phyloP scores from a whole-genome alignment of 345 rosid genomes.

The Camelina laxa region DNA sequence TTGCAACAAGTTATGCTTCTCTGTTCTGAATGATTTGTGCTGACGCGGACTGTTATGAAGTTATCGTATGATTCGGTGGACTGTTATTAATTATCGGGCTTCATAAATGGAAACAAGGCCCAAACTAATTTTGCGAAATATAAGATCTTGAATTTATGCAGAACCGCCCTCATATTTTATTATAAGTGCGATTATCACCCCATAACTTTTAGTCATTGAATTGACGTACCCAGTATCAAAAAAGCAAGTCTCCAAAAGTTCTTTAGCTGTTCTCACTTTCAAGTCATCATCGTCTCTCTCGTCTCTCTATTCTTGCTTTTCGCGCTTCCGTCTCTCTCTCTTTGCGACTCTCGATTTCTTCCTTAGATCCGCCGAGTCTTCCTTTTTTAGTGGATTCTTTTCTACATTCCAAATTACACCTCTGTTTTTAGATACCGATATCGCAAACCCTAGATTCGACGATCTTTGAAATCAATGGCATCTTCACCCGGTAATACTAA shows the following conservation, averaged over 20 bases:
- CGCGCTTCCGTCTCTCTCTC: not conserved
- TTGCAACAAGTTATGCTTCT: too few relatives aligned
- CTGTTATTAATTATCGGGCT: not conserved
- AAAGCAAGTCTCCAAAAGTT: conserved; percentile 35
- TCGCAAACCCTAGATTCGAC: conserved; percentile 36
- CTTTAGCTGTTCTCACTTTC: conserved; percentile 34
- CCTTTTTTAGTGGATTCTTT: conserved; percentile 12
- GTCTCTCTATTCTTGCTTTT: conserved; percentile 1
- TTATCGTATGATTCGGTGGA: too few relatives aligned
- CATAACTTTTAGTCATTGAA: not conserved
- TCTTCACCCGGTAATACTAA: conserved; percentile 56
- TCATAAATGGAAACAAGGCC: not conserved
- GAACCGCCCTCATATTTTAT: not conserved
- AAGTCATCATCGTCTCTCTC: conserved; percentile 38
- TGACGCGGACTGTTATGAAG: not conserved
- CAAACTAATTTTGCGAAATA: not conserved
- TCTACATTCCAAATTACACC: not conserved
- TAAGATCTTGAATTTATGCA: not conserved
- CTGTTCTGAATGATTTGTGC: not conserved
- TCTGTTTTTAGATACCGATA: conserved; percentile 17
- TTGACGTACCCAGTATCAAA: not conserved
- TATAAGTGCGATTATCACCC: not conserved
- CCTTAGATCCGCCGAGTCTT: conserved; percentile 41
- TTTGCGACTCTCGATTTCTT: conserved; percentile 20
- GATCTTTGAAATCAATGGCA: conserved; percentile 51